Conservation (phyloP, 2,329 filamentous ascomycete genomes). For the Fusarium guadeloupense region DNA sequence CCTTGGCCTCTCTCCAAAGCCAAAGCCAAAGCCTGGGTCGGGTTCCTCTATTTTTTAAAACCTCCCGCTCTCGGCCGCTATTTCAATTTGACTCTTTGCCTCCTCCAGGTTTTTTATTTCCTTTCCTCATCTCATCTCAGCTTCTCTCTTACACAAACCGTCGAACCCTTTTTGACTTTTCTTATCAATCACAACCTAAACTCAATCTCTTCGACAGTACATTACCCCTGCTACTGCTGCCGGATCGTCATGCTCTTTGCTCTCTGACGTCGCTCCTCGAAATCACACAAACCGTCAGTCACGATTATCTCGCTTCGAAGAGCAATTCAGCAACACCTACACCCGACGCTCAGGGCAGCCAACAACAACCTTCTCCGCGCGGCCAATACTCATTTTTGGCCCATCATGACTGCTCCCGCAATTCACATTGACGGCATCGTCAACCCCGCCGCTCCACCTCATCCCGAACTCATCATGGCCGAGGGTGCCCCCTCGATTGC, state of each 20-base stretch:
- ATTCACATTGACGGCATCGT: constrained; percentile 46
- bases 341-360: constrained; percentile 14
- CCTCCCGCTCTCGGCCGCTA: constrained; percentile 38
- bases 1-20: too few relatives aligned
- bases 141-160: constrained; percentile 10
- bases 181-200: constrained; percentile 39
- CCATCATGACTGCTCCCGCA: constrained; percentile 45
- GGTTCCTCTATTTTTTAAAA: constrained; percentile 39
- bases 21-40: constrained; percentile 9
- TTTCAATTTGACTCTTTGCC: constrained; percentile 29
- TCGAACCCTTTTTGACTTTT: constrained; percentile 5
- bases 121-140: too few relatives aligned
- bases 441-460: constrained; percentile 53
- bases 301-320: constrained; percentile 30
- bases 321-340: constrained; percentile 30
- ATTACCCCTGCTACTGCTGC: constrained; percentile 16
- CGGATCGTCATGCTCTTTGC: constrained; percentile 38
- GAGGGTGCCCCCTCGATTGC: constrained; percentile 62
- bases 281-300: constrained; percentile 14
- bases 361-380: constrained; percentile 8
- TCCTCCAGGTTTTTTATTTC: constrained; percentile 29
- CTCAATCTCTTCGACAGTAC: neutral
- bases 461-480: constrained; percentile 55
- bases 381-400: constrained; percentile 23
- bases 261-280: constrained; percentile 35